These are phyloP conservation scores for Botrytis fragariae DNA, from an alignment of 2,329 filamentous ascomycete species.

Conservation along the genomic window DNA sequence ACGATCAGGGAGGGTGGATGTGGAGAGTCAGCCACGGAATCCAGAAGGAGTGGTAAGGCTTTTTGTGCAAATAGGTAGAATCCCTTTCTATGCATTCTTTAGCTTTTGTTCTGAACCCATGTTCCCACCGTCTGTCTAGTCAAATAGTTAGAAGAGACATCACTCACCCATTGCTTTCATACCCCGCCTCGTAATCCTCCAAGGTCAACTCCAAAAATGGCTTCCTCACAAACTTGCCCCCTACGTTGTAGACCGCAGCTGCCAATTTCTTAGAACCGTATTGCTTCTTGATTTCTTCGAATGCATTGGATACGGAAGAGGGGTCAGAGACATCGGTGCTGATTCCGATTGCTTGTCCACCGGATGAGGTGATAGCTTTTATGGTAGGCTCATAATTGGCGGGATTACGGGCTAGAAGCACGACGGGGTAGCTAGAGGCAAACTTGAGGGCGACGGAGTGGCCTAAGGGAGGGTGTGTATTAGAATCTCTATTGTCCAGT, in stretches of 20 bases:
- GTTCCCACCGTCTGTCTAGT: neutral
- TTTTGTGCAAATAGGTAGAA: constrained; percentile 75
- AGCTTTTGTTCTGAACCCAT: neutral
- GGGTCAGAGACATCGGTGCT: constrained; percentile 61
- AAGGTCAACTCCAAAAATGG: constrained; percentile 57
- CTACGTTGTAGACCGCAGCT: constrained; percentile 71
- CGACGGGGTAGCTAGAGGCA: constrained; percentile 66
- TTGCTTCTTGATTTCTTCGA: constrained; percentile 60
- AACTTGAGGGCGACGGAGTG: constrained; percentile 55
- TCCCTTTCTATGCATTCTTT: constrained; percentile 43
- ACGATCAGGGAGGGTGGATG: constrained; percentile 79
- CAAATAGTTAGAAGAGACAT: neutral
- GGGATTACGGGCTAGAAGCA: constrained; percentile 68
- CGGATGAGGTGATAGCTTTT: constrained; percentile 62
- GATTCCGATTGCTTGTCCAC: constrained; percentile 70
- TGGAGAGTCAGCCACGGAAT: constrained; percentile 51
- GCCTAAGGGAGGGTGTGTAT: constrained; percentile 37
- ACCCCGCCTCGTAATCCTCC: constrained; percentile 49
- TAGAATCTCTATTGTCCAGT: neutral
- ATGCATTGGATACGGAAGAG: constrained; percentile 53
- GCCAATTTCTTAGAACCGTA: constrained; percentile 49
- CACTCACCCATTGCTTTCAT: constrained; percentile 51
- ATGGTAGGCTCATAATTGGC: constrained; percentile 66
- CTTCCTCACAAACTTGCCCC: constrained; percentile 48
- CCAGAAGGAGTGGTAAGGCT: constrained; percentile 67